Evolutionary conservation across 306 rosid genomes (phyloP).

Genomic region (Malus domestica): DNA sequence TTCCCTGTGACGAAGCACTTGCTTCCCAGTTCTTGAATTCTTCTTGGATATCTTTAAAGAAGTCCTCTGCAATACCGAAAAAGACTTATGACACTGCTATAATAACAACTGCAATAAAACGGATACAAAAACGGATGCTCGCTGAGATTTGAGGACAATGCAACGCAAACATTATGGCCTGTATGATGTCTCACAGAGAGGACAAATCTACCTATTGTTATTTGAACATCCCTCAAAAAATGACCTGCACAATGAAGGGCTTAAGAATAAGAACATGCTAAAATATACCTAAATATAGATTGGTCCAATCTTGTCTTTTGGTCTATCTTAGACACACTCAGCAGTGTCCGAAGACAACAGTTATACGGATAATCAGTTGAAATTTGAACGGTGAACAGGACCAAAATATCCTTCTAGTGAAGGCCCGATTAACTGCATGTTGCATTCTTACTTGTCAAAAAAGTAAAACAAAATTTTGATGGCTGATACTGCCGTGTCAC

Average conservation of each 20-base stretch:
- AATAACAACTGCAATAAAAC: not conserved
- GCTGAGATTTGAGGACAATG: conserved; percentile 18
- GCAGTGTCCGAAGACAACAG: not conserved
- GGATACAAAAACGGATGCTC: conserved; percentile 14
- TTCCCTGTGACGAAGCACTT: conserved; percentile 67
- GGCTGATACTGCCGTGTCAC: not conserved
- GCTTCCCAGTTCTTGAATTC: conserved; percentile 95
- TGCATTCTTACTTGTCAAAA: not conserved
- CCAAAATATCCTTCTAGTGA: not conserved
- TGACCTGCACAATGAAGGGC: conserved; percentile 83
- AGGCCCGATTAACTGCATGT: not conserved
- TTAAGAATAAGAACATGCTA: conserved; percentile 43
- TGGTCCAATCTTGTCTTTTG: not conserved
- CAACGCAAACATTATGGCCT: conserved; percentile 22
- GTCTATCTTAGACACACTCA: not conserved
- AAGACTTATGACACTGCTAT: not conserved
- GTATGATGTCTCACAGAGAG: conserved; percentile 46
- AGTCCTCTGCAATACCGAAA: conserved; percentile 53
- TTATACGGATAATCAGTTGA: not conserved
- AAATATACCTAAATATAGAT: not conserved
- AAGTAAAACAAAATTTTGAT: not conserved
- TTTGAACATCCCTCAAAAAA: conserved; percentile 90
- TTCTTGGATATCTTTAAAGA: conserved; percentile 81
- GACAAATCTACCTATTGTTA: conserved; percentile 90
- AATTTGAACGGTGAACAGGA: not conserved